These are phyloP conservation scores for Phaffia australis DNA, from an alignment of 768 basidiomycete species.

Conservation along the genomic window DNA sequence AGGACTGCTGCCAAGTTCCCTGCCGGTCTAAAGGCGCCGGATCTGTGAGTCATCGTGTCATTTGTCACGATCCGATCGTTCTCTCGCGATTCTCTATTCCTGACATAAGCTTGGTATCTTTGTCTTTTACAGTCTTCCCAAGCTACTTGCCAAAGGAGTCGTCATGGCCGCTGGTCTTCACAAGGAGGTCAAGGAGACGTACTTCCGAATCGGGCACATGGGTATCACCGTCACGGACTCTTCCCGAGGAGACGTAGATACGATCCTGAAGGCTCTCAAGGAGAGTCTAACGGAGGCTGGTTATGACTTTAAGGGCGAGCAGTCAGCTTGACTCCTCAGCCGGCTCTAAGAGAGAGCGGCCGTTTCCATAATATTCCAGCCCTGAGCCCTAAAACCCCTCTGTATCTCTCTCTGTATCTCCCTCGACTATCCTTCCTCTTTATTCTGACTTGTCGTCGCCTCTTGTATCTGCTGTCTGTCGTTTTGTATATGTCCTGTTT, in stretches of 20 bases:
- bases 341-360: too few species aligned
- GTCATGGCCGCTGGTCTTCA: conserved; percentile 84
- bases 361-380: too few species aligned
- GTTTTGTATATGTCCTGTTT: too few species aligned
- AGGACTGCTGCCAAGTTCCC: conserved; percentile 63
- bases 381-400: too few species aligned
- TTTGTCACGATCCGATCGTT: not conserved
- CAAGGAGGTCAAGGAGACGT: conserved; percentile 60
- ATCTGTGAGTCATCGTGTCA: conserved; percentile 41
- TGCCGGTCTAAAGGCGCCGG: conserved; percentile 60
- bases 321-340: too few species aligned
- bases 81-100: not conserved
- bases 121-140: conserved; percentile 1
- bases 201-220: conserved; percentile 59
- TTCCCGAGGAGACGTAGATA: conserved; percentile 63
- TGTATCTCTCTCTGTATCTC: too few species aligned
- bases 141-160: conserved; percentile 44
- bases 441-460: too few species aligned
- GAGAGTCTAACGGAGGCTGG: conserved; percentile 24
- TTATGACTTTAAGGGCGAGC: conserved; percentile 7
- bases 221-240: conserved; percentile 67
- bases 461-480: too few species aligned
- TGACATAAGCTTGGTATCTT: not conserved
- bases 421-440: too few species aligned
- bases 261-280: conserved; percentile 54